Base-by-base conservation (phyloP, 2,329 filamentous ascomycete genomes). In the Fusarium miscanthi region DNA sequence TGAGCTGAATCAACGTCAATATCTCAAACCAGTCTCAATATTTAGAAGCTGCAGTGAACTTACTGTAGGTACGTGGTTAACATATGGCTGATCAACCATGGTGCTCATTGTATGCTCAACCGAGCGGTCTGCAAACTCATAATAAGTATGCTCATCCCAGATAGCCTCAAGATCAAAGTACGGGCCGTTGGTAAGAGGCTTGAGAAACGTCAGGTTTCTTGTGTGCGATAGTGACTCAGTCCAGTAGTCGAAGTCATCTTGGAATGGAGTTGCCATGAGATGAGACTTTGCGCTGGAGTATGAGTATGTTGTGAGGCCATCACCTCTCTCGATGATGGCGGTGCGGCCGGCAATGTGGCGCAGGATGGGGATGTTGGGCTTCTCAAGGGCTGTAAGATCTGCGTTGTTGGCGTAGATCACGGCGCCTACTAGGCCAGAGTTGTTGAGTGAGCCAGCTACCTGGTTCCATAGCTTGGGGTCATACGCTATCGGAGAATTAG, bases 31-130 rank as follows among this genome's bases (percentile, higher is more conserved):
- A 23, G 7, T 23, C 2, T 30, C 17, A 2, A 11, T 11, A 3
- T 5, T 7, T 4, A 4, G 2, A 4, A 23, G 21, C 5, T 33
- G 11, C 8, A 23, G 4, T 5, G 0, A 23, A 74, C 86, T 83
- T 75, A 90, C 85, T 0, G 92, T 94, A 0, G 92, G 91, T 4
- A 94, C 85, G 77, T 94, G 91, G 77, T 94, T 94, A 3, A 95
- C 92, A 76, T 94, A 94, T 4, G 92, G 93, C 78, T 94, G 89
- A 52, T 90, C 85, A 4, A 94, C 92, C 92, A 95, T 94, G 0
- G 92, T 94, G n/a, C 85, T 86, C 92, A 95, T 94, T 0, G 92
- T 95, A 71, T 89, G 88, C 69, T 89, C 89, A 0, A 94, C 92
- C 5, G 88, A 89, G 16, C 92, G 86, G 61, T 90, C 88, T 3